phyloP scores from a whole-genome alignment of 306 rosid genomes.

The Nissolia schottii region DNA sequence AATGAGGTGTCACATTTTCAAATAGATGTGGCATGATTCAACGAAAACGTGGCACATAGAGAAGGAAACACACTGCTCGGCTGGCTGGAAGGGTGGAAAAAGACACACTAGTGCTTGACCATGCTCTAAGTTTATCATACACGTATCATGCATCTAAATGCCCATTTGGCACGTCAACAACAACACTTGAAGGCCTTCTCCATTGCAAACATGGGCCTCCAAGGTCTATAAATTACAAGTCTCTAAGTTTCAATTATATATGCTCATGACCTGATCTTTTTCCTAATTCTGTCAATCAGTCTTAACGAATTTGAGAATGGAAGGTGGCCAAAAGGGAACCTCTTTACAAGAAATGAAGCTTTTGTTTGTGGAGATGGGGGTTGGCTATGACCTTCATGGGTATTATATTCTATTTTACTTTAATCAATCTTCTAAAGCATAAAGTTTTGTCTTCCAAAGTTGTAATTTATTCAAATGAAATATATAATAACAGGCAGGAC shows the following conservation, averaged over 20 bases:
- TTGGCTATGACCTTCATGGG: constrained; percentile 83
- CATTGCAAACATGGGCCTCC: neutral
- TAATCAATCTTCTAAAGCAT: neutral
- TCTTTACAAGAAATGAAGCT: constrained; percentile 48
- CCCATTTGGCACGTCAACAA: neutral
- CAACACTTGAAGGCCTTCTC: neutral
- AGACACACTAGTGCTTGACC: neutral
- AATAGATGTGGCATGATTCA: neutral
- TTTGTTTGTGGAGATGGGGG: constrained; percentile 80
- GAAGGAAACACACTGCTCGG: neutral
- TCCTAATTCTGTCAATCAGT: neutral
- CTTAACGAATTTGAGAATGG: constrained; percentile 28
- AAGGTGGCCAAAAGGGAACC: constrained; percentile 28
- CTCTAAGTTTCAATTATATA: neutral
- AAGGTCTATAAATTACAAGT: neutral
- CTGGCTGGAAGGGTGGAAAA: neutral
- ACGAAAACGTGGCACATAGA: neutral
- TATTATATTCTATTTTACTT: constrained; percentile 9
- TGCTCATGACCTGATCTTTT: neutral
- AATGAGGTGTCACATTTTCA: neutral
- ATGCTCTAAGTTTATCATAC: neutral
- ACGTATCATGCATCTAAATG: neutral
- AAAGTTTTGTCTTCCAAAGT: neutral
- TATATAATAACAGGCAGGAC: constrained; percentile 45
- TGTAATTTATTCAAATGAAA: too few species aligned